Evolutionary conservation across 1,139 yeast genomes (phyloP).

Genomic region (Lodderomyces margitis): DNA sequence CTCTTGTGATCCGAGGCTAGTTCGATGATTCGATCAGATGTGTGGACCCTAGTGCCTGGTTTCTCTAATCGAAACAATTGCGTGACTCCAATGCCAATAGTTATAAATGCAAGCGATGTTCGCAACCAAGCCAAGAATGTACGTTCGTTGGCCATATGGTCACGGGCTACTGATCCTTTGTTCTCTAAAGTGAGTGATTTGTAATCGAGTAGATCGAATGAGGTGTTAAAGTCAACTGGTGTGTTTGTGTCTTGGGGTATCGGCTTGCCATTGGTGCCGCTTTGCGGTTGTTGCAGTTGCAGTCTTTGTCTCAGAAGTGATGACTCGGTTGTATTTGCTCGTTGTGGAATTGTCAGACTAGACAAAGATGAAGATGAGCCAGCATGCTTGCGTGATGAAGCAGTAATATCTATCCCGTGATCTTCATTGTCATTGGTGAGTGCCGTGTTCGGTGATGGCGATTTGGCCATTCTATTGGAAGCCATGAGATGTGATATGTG

Average conservation of each 20-base stretch:
- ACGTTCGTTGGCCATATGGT: slow-evolving; percentile 71
- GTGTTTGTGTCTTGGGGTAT: not conserved
- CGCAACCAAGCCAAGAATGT: slow-evolving; percentile 77
- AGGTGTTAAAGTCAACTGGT: slow-evolving; percentile 1
- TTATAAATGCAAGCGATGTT: slow-evolving; percentile 48
- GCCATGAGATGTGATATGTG: not conserved
- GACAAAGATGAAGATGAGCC: slow-evolving; percentile 1
- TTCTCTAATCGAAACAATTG: slow-evolving; percentile 39
- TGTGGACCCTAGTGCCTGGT: slow-evolving; percentile 18
- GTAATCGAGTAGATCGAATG: slow-evolving; percentile 10
- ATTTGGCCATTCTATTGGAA: not conserved
- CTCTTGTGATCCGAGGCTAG: slow-evolving; percentile 11
- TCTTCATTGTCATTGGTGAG: not conserved
- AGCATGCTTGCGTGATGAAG: not conserved
- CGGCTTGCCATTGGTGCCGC: not conserved
- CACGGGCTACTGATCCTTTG: slow-evolving; percentile 49
- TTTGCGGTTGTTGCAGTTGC: slow-evolving; percentile 3
- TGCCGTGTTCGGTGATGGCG: slow-evolving; percentile 3
- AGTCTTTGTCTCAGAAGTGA: not conserved
- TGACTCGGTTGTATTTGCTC: not conserved
- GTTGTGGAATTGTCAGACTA: not conserved
- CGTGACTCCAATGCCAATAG: slow-evolving; percentile 43
- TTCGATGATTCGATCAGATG: slow-evolving; percentile 14
- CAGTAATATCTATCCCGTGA: not conserved
- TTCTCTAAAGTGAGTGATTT: slow-evolving; percentile 40